Percentiles rank a stretch among this genome's conserved stretches.
phyloP scores from a whole-genome alignment of 148 eudicot species.

The Talinum fruticosum region DNA sequence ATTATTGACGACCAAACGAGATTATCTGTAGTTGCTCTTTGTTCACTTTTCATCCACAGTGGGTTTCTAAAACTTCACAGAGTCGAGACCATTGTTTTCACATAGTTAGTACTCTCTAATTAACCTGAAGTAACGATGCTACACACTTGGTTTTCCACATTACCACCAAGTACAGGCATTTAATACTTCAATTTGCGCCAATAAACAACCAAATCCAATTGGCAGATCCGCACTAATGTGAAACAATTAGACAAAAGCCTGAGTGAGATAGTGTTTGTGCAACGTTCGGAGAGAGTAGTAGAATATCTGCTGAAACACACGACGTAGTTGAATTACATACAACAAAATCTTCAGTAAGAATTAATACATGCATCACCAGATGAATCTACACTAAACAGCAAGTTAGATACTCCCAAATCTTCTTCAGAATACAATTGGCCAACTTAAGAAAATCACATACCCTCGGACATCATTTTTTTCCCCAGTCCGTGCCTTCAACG shows the following conservation, averaged over 20 bases:
- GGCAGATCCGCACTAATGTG: not conserved
- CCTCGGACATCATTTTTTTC: not conserved
- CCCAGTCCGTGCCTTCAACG: not conserved
- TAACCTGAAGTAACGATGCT: too few species aligned
- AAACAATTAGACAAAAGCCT: not conserved
- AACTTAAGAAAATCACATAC: constrained; percentile 8
- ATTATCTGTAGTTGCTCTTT: too few species aligned
- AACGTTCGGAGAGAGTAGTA: not conserved
- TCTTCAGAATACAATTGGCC: constrained; percentile 9
- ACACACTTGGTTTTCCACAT: too few species aligned
- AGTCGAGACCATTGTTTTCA: too few species aligned
- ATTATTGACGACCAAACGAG: too few species aligned
- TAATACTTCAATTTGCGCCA: too few species aligned
- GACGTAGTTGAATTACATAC: constrained; percentile 3
- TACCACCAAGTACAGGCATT: too few species aligned
- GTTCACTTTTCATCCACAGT: too few species aligned
- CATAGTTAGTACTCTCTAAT: too few species aligned
- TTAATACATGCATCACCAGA: constrained; percentile 20
- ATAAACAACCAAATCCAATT: too few species aligned
- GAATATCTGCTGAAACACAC: not conserved
- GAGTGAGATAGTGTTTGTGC: not conserved
- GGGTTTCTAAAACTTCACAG: too few species aligned
- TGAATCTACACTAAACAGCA: constrained; percentile 20
- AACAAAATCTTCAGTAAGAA: constrained; percentile 15
- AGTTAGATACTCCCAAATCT: constrained; percentile 15